Conservation (phyloP, 345 rosid genomes). For the Adansonia digitata region DNA sequence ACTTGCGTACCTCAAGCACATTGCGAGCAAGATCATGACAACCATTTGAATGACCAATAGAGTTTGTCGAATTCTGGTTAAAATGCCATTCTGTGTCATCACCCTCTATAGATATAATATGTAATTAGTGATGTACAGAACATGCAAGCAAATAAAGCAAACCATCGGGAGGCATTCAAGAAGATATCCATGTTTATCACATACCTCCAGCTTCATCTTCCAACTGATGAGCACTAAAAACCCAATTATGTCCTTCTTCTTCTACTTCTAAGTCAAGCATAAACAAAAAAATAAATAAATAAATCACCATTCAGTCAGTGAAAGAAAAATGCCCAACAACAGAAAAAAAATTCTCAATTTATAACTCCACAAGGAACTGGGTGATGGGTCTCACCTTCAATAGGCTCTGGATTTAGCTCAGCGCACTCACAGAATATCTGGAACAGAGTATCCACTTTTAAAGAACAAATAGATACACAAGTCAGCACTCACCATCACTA, state of each 20-base stretch:
- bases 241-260: conserved; percentile 54
- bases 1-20: conserved; percentile 61
- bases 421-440: conserved; percentile 86
- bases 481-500: not conserved
- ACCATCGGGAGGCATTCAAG: not conserved
- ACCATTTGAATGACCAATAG: conserved; percentile 88
- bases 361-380: not conserved
- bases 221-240: conserved; percentile 80
- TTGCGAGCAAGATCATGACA: conserved; percentile 55
- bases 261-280: conserved; percentile 34
- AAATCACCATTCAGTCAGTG: not conserved
- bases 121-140: not conserved
- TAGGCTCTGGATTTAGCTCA: conserved; percentile 87
- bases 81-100: conserved; percentile 53
- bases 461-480: conserved; percentile 5
- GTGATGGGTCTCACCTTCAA: conserved; percentile 48
- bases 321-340: not conserved
- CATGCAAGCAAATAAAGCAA: not conserved
- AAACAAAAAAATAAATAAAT: not conserved
- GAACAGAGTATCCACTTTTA: conserved; percentile 80
- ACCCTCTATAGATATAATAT: conserved; percentile 24
- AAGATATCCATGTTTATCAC: not conserved
- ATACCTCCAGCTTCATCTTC: conserved; percentile 44
- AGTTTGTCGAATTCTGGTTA: conserved; percentile 43
- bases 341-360: not conserved